phyloP scores from a whole-genome alignment of 352 stramenopile species.

The Pythium phragmiticola region DNA sequence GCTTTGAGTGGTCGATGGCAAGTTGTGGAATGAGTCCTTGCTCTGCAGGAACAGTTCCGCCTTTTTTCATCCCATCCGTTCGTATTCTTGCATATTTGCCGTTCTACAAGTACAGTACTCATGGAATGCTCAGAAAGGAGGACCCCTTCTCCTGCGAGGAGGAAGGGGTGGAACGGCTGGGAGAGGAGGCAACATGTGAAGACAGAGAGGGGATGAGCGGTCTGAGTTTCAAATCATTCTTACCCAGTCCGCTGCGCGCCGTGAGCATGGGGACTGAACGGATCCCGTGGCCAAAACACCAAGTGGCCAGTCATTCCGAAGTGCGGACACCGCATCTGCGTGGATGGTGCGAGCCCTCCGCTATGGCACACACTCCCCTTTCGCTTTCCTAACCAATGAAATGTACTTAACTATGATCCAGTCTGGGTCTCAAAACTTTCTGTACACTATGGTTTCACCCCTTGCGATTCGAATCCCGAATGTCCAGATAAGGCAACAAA shows the following conservation, averaged over 20 bases:
- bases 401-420: too few relatives aligned
- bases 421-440: not conserved
- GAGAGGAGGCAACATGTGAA: slow-evolving; percentile 1
- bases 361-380: not conserved
- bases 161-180: not conserved
- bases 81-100: not conserved
- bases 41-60: not conserved
- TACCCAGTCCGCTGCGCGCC: not conserved
- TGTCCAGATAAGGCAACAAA: not conserved
- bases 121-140: too few relatives aligned
- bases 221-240: not conserved
- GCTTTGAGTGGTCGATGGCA: slow-evolving; percentile 20
- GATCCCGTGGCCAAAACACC: slow-evolving; percentile 16
- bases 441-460: not conserved
- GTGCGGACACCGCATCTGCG: slow-evolving; percentile 10
- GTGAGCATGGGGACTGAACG: slow-evolving; percentile 21
- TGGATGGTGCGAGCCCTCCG: slow-evolving; percentile 17
- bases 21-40: slow-evolving; percentile 40
- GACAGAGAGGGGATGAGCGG: slow-evolving; percentile 9
- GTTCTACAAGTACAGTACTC: too few relatives aligned
- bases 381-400: not conserved
- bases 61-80: not conserved
- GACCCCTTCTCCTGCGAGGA: not conserved
- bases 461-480: not conserved
- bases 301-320: slow-evolving; percentile 20